Conservation (phyloP, 352 stramenopile genomes). For the Phytophthora podocarpi region DNA sequence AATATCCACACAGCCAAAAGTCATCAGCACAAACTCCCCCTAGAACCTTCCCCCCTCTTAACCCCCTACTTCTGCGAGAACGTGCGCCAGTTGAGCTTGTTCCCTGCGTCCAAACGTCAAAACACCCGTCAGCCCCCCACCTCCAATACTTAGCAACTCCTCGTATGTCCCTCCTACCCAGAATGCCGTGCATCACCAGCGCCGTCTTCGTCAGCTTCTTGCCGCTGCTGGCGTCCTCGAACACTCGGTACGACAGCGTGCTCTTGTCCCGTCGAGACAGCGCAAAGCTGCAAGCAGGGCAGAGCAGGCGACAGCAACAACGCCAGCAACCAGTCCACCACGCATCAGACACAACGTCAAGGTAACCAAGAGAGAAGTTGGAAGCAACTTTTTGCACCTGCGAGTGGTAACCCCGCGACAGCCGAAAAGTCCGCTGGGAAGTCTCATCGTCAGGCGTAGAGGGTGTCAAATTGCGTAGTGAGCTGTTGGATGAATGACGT, state of each 20-base stretch:
- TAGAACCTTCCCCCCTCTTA: background rate
- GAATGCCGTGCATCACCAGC: constrained; percentile 81
- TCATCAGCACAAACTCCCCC: background rate
- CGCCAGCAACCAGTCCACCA: background rate
- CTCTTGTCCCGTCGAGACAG: constrained; percentile 43
- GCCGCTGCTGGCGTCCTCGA: constrained; percentile 47
- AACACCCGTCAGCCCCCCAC: background rate
- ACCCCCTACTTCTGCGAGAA: constrained; percentile 69
- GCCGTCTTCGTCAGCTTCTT: constrained; percentile 62
- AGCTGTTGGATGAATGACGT: constrained; percentile 12
- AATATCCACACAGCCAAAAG: background rate
- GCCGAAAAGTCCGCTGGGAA: constrained; percentile 17
- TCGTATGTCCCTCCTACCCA: constrained; percentile 42
- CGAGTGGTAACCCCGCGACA: constrained; percentile 20
- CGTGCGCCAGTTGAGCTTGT: constrained; percentile 87
- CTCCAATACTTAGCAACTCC: background rate
- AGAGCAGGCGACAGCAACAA: background rate
- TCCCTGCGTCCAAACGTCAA: constrained; percentile 41
- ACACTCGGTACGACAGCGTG: constrained; percentile 67
- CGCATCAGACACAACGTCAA: background rate
- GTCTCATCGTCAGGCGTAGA: constrained; percentile 22
- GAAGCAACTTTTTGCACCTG: constrained; percentile 14
- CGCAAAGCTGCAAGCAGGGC: constrained; percentile 20
- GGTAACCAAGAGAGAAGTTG: background rate
- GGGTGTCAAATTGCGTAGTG: too few species aligned